Conservation (phyloP, 2,329 filamentous ascomycete species). For the Paraphoma sp. region DNA sequence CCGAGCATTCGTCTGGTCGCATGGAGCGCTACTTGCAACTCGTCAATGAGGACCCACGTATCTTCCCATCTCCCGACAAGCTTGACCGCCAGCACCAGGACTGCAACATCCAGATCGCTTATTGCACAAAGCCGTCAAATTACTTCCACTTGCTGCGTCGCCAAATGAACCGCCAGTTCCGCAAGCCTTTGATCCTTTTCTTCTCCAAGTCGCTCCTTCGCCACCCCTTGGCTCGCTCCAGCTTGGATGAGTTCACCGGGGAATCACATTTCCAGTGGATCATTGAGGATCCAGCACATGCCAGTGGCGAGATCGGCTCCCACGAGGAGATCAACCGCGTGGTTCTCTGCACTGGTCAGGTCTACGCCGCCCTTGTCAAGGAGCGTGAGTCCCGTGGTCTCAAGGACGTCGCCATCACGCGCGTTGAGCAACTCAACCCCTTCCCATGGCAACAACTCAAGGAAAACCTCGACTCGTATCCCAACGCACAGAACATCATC, state of each 20-base stretch:
- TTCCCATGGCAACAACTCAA: slow-evolving; percentile 98
- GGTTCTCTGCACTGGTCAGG: slow-evolving; percentile 92
- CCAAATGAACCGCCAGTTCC: slow-evolving; percentile 99
- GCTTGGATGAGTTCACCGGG: slow-evolving; percentile 87
- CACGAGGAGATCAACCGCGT: slow-evolving; percentile 92
- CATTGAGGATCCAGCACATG: slow-evolving; percentile 87
- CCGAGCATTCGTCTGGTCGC: slow-evolving; percentile 96
- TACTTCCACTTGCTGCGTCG: slow-evolving; percentile 94
- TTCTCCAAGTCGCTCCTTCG: slow-evolving; percentile 97
- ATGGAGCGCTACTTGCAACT: slow-evolving; percentile 98
- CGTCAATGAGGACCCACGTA: slow-evolving; percentile 94
- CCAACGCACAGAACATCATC: slow-evolving; percentile 96
- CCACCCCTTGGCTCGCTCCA: slow-evolving; percentile 88
- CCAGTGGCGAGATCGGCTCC: slow-evolving; percentile 74
- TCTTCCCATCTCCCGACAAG: slow-evolving; percentile 88
- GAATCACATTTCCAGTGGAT: slow-evolving; percentile 97
- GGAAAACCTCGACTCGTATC: slow-evolving; percentile 96
- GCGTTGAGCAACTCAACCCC: slow-evolving; percentile 96
- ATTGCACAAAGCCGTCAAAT: slow-evolving; percentile 96
- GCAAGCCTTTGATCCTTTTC: slow-evolving; percentile 97
- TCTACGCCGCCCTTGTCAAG: slow-evolving; percentile 89
- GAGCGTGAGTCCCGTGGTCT: slow-evolving; percentile 86
- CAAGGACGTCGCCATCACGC: slow-evolving; percentile 90
- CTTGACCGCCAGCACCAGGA: slow-evolving; percentile 97
- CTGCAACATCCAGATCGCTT: slow-evolving; percentile 98